phyloP scores from a whole-genome alignment of 306 rosid genomes.

The Lathyrus oleraceus region DNA sequence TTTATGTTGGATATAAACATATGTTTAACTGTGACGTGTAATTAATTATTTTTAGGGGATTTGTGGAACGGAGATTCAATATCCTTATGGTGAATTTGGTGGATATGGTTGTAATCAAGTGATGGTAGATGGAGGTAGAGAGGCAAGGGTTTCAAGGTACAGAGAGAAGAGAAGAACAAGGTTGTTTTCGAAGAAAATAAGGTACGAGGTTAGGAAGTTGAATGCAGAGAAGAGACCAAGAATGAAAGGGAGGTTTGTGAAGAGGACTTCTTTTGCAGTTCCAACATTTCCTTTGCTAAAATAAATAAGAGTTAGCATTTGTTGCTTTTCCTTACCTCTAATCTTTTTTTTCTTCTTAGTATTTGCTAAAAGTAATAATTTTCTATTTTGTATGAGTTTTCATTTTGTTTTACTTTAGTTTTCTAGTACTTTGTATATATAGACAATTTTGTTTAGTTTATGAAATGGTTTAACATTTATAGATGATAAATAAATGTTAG shows the following conservation, averaged over 20 bases:
- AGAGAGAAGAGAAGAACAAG: constrained; percentile 85
- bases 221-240: constrained; percentile 97
- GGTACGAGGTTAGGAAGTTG: constrained; percentile 93
- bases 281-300: constrained; percentile 49
- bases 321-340: constrained; percentile 10
- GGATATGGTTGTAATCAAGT: constrained; percentile 44
- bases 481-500: background rate
- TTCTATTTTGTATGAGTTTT: background rate
- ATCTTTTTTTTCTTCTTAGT: constrained; percentile 24
- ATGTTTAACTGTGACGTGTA: background rate
- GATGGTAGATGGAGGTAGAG: constrained; percentile 69
- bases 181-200: constrained; percentile 89
- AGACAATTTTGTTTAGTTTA: constrained; percentile 30
- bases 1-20: too few species aligned
- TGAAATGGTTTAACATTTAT: background rate
- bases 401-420: constrained; percentile 4
- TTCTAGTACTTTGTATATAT: constrained; percentile 20
- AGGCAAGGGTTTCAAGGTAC: constrained; percentile 87
- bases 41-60: constrained; percentile 40
- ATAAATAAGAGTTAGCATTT: constrained; percentile 10
- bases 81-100: constrained; percentile 44
- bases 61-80: constrained; percentile 34
- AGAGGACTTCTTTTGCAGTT: constrained; percentile 57
- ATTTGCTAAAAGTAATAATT: constrained; percentile 9
- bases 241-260: constrained; percentile 96